Evolutionary conservation across 768 basidiomycete genomes (phyloP).

Genomic region (Rhizopogon sp.): DNA sequence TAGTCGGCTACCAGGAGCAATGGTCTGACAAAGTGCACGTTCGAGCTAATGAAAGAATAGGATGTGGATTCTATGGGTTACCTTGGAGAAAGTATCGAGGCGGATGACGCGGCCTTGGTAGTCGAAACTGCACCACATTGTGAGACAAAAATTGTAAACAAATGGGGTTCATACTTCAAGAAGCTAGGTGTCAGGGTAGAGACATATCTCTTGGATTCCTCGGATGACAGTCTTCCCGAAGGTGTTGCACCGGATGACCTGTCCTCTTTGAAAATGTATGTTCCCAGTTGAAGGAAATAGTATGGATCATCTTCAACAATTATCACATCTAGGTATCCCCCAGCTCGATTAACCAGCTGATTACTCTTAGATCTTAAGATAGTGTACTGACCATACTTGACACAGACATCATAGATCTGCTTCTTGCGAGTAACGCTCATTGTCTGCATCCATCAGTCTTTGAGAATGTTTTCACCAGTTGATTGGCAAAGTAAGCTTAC

Average conservation of each 20-base stretch:
- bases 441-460: slow-evolving; percentile 35
- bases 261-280: slow-evolving; percentile 43
- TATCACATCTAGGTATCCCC: slow-evolving; percentile 47
- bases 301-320: slow-evolving; percentile 87
- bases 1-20: slow-evolving; percentile 72
- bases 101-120: slow-evolving; percentile 81
- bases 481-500: slow-evolving; percentile 31
- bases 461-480: not conserved
- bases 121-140: slow-evolving; percentile 42
- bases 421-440: slow-evolving; percentile 63
- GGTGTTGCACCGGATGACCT: slow-evolving; percentile 13
- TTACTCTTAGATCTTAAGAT: not conserved
- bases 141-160: not conserved
- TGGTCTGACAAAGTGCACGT: slow-evolving; percentile 43
- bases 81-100: slow-evolving; percentile 78
- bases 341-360: not conserved
- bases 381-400: slow-evolving; percentile 57
- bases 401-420: slow-evolving; percentile 77
- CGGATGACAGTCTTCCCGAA: slow-evolving; percentile 21
- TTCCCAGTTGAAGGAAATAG: slow-evolving; percentile 63
- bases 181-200: slow-evolving; percentile 56
- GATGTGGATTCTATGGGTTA: slow-evolving; percentile 9
- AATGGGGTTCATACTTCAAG: slow-evolving; percentile 36
- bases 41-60: not conserved
- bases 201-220: slow-evolving; percentile 41